Evolutionary conservation across 768 basidiomycete species (phyloP).

Genomic region (Phanerochaete carnosa): DNA sequence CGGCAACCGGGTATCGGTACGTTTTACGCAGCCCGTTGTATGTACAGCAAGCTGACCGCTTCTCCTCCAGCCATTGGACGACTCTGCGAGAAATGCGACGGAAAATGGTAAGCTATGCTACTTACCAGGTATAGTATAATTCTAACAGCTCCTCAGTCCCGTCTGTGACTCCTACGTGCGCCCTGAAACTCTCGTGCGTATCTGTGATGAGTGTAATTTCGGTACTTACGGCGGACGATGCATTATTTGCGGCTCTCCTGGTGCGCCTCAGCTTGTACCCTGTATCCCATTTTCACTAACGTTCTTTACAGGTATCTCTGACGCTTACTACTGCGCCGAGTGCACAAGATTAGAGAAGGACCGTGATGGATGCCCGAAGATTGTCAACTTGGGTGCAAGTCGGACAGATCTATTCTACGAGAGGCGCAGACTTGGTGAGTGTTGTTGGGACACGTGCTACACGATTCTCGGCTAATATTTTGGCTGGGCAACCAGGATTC

Average conservation of each 20-base stretch:
- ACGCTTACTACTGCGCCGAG: conserved; percentile 98
- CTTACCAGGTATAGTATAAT: neutral
- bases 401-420: conserved; percentile 93
- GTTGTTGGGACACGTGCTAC: neutral
- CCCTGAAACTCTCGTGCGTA: conserved; percentile 95
- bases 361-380: conserved; percentile 97
- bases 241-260: conserved; percentile 95
- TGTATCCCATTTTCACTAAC: neutral
- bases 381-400: conserved; percentile 93
- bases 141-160: conserved; percentile 50
- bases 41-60: conserved; percentile 9
- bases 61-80: conserved; percentile 80
- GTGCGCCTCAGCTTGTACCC: conserved; percentile 39
- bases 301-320: conserved; percentile 76
- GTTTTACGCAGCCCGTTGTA: conserved; percentile 22
- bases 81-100: conserved; percentile 98
- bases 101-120: conserved; percentile 79
- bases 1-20: conserved; percentile 95
- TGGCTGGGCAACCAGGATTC: conserved; percentile 45
- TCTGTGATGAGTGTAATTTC: conserved; percentile 99
- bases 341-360: conserved; percentile 97
- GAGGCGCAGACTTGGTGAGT: conserved; percentile 74
- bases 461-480: neutral
- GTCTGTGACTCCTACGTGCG: conserved; percentile 99
- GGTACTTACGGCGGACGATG: conserved; percentile 96